Evolutionary conservation across 2,329 filamentous ascomycete species (phyloP), one percentile per base, ranked within the genome.

Genomic region (Cladosporium sphaerospermum): DNA sequence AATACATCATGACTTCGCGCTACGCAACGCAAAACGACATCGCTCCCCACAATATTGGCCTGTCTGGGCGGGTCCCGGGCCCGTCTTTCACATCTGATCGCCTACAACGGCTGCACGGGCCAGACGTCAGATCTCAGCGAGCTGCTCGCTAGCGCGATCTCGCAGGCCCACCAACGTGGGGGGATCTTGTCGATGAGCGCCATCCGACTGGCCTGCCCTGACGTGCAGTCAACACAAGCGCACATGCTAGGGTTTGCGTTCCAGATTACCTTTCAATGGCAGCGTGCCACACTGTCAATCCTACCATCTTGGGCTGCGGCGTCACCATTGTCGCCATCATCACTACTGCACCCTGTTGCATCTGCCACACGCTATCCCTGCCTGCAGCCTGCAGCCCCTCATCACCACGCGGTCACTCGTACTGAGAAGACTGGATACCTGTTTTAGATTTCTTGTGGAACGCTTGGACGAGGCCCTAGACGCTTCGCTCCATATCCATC

Each of bases 1-100:
- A 51, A 51, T 51, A 51, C 48, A 51, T 51, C 48, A 51, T 51
- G 48, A 51, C 48, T 51, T 51, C 19, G 36, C 37, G 10, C 39
- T 50, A 50, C 37, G n/a, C 37, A 34, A 32, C 9, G 23, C 47
- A 43, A 42, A 41, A 42, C 48, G 31, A 4, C 48, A 18, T 44
- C 9, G 13, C 16, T 37, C 48, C 48, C 48, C 48, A 51, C 48
- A 51, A 4, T 28, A 28, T 33, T 44, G 48, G 23, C 18, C 23
- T 44, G 16, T 13, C 16, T 37, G 31, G 37, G 48, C 23, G 48
- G 48, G 48, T 44, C 47, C 47, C n/a, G 2, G 41, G 18, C 11
- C 40, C 47, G 33, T 47, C 34, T 33, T 50, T 39, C 33, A 32
- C 48, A 23, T 28, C 40, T 44, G 40, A 31, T 51, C 48, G 32